These are phyloP conservation scores for Arthrobotrys megalospora DNA, from an alignment of 2,329 filamentous ascomycete genomes.

Conservation along the genomic window DNA sequence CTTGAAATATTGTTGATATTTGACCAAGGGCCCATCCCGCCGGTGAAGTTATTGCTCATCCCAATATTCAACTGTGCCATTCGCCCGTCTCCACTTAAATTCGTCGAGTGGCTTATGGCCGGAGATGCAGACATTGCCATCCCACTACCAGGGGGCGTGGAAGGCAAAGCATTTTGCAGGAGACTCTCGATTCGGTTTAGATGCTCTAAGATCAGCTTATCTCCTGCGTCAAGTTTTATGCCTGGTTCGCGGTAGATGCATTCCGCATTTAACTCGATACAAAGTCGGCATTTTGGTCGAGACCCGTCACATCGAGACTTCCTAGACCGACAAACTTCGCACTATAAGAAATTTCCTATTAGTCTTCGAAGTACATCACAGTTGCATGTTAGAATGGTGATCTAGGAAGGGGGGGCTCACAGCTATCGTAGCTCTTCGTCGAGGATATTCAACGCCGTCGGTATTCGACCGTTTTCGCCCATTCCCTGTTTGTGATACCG, in stretches of 20 bases:
- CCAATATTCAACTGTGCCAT: conserved; percentile 67
- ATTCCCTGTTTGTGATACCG: conserved; percentile 71
- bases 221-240: conserved; percentile 87
- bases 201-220: conserved; percentile 86
- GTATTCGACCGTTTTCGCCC: conserved; percentile 73
- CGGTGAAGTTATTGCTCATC: conserved; percentile 64
- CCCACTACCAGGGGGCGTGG: conserved; percentile 73
- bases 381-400: not conserved
- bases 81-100: conserved; percentile 73
- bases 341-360: conserved; percentile 70
- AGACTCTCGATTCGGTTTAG: conserved; percentile 83
- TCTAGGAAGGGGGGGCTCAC: conserved; percentile 68
- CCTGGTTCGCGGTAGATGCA: conserved; percentile 88
- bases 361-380: conserved; percentile 13
- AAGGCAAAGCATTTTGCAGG: conserved; percentile 73
- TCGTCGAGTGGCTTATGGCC: conserved; percentile 76
- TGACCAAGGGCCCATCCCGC: conserved; percentile 79
- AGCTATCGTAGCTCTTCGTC: conserved; percentile 77
- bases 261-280: conserved; percentile 84
- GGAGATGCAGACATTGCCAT: conserved; percentile 76
- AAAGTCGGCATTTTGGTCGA: conserved; percentile 87
- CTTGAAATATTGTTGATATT: conserved; percentile 79
- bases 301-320: conserved; percentile 85
- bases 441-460: conserved; percentile 75
- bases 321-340: conserved; percentile 83